Conservation (phyloP, 2,329 filamentous ascomycete species). For the Karstenula rhodostoma region DNA sequence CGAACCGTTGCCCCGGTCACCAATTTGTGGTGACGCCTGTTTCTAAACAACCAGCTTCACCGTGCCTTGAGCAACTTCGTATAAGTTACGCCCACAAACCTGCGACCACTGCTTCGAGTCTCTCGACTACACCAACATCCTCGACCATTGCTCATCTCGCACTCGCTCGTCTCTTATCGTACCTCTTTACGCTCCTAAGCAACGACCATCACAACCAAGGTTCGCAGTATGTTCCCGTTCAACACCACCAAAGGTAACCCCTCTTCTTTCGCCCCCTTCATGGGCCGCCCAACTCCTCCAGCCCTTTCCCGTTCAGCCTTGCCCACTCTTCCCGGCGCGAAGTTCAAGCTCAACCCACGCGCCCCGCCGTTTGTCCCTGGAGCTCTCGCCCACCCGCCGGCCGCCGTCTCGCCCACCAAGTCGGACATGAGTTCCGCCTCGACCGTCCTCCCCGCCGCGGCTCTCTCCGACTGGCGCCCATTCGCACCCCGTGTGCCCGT, state of each 20-base stretch:
- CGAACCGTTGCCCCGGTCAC: neutral
- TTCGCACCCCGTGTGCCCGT: neutral
- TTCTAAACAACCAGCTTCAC: neutral
- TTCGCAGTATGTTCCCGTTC: neutral
- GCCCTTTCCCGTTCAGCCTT: neutral
- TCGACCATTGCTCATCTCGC: neutral
- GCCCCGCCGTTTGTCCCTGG: slow-evolving; percentile 17
- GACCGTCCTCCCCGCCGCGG: neutral
- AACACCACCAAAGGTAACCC: neutral
- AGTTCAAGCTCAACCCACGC: slow-evolving; percentile 10
- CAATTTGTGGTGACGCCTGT: neutral
- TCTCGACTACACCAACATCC: neutral
- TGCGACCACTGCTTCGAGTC: neutral
- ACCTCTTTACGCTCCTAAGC: neutral
- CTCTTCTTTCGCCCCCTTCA: neutral
- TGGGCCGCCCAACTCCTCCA: neutral
- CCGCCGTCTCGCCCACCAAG: neutral
- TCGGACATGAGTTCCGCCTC: neutral
- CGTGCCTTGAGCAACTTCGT: neutral
- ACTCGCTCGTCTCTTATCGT: neutral
- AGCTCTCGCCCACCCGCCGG: slow-evolving; percentile 3
- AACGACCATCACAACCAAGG: neutral
- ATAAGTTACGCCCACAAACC: neutral
- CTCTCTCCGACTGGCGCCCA: neutral
- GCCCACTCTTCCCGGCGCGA: neutral